Conservation (phyloP, 352 stramenopile genomes). For the Globisporangium spinosum region DNA sequence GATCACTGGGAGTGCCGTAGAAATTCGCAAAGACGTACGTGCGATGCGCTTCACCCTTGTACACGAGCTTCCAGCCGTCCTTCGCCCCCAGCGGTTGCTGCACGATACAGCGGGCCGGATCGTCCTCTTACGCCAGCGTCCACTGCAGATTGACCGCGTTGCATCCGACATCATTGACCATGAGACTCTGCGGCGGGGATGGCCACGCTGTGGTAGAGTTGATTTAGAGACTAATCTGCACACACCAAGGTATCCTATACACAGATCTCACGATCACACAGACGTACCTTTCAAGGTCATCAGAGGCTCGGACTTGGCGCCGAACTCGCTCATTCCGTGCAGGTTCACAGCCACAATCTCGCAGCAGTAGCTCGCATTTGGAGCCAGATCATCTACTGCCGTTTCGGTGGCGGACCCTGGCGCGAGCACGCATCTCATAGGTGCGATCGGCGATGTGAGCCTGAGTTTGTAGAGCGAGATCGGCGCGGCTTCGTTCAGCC, state of each 20-base stretch:
- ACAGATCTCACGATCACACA: neutral
- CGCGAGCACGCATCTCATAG: conserved; percentile 24
- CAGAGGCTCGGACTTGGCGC: conserved; percentile 23
- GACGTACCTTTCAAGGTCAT: conserved; percentile 26
- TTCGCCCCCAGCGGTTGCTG: conserved; percentile 23
- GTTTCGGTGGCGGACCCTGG: conserved; percentile 27
- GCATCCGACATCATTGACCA: neutral
- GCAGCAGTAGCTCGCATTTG: conserved; percentile 40
- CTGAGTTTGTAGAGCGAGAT: conserved; percentile 68
- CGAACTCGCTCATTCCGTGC: conserved; percentile 55
- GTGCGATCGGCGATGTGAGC: conserved; percentile 13
- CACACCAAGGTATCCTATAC: neutral
- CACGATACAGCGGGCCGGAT: conserved; percentile 17
- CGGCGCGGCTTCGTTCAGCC: conserved; percentile 45
- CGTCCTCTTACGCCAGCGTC: neutral
- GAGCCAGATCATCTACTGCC: conserved; percentile 27
- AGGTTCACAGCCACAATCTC: conserved; percentile 54
- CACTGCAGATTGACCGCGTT: conserved; percentile 12
- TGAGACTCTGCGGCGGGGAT: conserved; percentile 11
- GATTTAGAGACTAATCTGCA: neutral
- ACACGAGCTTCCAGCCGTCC: conserved; percentile 25
- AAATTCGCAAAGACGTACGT: conserved; percentile 8
- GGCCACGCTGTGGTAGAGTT: conserved; percentile 18
- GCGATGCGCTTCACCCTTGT: conserved; percentile 17
- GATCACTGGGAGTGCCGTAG: too few species aligned